Evolutionary conservation across 2,329 filamentous ascomycete species (phyloP).

Genomic region (Periconia macrospinosa): DNA sequence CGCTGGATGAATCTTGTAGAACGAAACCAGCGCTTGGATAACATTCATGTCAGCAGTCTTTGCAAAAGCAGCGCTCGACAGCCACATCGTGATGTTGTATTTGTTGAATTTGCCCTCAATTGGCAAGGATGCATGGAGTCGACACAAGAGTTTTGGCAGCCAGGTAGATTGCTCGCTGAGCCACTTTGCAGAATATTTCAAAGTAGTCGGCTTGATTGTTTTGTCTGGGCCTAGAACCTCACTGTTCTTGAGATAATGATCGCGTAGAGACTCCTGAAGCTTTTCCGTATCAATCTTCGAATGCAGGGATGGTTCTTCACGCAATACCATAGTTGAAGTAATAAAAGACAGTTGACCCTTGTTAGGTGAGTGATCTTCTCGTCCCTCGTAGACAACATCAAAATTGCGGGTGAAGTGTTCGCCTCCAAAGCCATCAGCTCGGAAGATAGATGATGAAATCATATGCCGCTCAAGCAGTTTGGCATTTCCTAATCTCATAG

Average conservation of each 20-base stretch:
- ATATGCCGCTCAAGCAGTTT: slow-evolving; percentile 19
- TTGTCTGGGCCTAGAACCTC: slow-evolving; percentile 4
- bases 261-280: background rate
- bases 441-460: slow-evolving; percentile 34
- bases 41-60: slow-evolving; percentile 20
- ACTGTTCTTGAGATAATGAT: slow-evolving; percentile 8
- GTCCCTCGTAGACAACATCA: slow-evolving; percentile 26
- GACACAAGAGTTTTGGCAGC: slow-evolving; percentile 23
- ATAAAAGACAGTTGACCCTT: slow-evolving; percentile 15
- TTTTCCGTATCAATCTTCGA: slow-evolving; percentile 41
- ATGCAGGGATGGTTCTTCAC: slow-evolving; percentile 17
- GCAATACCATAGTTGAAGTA: slow-evolving; percentile 20
- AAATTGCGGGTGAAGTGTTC: slow-evolving; percentile 21
- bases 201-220: background rate
- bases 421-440: slow-evolving; percentile 34
- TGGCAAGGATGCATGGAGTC: slow-evolving; percentile 18
- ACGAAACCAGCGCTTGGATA: slow-evolving; percentile 24
- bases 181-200: slow-evolving; percentile 29
- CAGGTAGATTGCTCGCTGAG: slow-evolving; percentile 9
- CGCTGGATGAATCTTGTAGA: slow-evolving; percentile 14
- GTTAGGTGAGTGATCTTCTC: slow-evolving; percentile 13
- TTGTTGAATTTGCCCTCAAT: slow-evolving; percentile 2
- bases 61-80: slow-evolving; percentile 29
- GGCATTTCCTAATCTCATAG: slow-evolving; percentile 1
- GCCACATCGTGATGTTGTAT: slow-evolving; percentile 28